Conservation (phyloP, 2,329 filamentous ascomycete genomes). For the Apiospora kogelbergensis region DNA sequence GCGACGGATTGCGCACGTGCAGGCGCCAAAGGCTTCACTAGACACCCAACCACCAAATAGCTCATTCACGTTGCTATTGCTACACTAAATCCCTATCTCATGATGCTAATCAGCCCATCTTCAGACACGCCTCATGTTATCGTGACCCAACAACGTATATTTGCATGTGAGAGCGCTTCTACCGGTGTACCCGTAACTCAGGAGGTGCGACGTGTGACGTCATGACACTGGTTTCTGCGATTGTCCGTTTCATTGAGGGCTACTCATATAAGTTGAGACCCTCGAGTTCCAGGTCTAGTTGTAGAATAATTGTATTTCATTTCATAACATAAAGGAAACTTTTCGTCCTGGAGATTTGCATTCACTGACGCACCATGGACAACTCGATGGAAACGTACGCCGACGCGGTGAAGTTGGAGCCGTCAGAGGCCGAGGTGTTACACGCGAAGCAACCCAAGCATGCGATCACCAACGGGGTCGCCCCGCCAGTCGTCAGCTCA, state of each 20-base stretch:
- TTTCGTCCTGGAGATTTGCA: too few species aligned
- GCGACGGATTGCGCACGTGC: too few species aligned
- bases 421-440: neutral
- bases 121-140: neutral
- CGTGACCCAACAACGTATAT: neutral
- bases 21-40: neutral
- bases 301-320: too few species aligned
- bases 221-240: neutral
- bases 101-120: neutral
- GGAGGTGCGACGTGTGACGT: neutral
- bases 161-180: neutral
- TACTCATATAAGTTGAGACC: too few species aligned
- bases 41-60: neutral
- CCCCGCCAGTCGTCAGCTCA: slow-evolving; percentile 17
- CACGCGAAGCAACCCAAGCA: neutral
- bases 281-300: neutral
- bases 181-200: neutral
- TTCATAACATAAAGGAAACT: too few species aligned
- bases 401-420: slow-evolving; percentile 6
- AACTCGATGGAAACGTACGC: slow-evolving; percentile 9
- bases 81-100: neutral
- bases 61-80: neutral
- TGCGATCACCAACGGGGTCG: neutral
- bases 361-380: neutral
- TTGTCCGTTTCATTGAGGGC: neutral